Evolutionary conservation across 441 rosid species (phyloP).

Genomic region (Macaranga tanarius): DNA sequence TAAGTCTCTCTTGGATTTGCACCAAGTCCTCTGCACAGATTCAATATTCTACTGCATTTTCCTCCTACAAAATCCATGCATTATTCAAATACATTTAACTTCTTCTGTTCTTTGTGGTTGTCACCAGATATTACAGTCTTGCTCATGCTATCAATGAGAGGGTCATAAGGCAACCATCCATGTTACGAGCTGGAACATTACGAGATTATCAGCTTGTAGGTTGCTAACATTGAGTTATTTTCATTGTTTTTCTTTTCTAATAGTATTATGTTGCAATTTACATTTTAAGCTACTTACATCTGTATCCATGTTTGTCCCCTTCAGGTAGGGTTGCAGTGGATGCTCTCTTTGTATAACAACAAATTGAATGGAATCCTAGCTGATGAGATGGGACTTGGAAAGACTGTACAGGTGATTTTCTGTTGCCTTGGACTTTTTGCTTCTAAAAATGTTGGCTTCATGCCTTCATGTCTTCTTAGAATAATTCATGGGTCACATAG

Average conservation of each 20-base stretch:
- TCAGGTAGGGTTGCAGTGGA: conserved; percentile 99
- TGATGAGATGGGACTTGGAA: conserved; percentile 99
- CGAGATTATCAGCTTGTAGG: conserved; percentile 99
- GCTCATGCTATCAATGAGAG: conserved; percentile 99
- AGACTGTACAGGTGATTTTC: conserved; percentile 90
- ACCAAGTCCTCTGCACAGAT: conserved; percentile 7
- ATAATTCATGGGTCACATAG: conserved; percentile 6
- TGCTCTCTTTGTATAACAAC: conserved; percentile 99
- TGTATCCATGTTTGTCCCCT: conserved; percentile 22
- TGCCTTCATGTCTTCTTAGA: conserved; percentile 5
- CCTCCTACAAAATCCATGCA: background rate
- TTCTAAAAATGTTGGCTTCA: conserved; percentile 11
- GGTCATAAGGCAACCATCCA: conserved; percentile 92
- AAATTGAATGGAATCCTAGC: conserved; percentile 99
- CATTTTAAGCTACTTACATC: conserved; percentile 21
- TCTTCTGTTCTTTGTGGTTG: conserved; percentile 22
- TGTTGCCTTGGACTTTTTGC: conserved; percentile 11
- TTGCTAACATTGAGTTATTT: conserved; percentile 32
- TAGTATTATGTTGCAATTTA: conserved; percentile 1
- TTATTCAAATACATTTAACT: background rate
- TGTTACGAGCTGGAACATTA: conserved; percentile 92
- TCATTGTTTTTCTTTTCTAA: conserved; percentile 4
- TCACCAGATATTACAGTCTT: conserved; percentile 85
- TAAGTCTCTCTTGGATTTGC: conserved; percentile 7
- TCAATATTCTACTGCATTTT: background rate